Evolutionary conservation across 2,329 filamentous ascomycete species (phyloP).

Genomic region (Fusarium virguliforme): DNA sequence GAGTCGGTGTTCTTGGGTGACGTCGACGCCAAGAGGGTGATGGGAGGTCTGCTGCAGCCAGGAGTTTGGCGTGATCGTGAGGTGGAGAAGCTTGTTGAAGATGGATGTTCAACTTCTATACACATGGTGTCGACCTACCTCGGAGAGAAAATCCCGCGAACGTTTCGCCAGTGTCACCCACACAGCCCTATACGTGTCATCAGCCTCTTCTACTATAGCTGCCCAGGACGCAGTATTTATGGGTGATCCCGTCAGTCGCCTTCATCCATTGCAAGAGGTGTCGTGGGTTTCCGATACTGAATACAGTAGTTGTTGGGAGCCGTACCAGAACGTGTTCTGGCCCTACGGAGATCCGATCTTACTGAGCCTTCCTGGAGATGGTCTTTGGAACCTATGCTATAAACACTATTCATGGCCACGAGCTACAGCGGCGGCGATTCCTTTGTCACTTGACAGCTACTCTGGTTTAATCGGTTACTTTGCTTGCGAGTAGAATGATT

Average conservation of each 20-base stretch:
- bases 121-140: background rate
- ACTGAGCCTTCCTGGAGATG: background rate
- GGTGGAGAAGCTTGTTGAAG: background rate
- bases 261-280: background rate
- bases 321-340: background rate
- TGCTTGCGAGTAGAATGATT: no score
- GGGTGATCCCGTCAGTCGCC: background rate
- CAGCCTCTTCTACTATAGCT: background rate
- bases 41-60: background rate
- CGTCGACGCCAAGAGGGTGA: background rate
- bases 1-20: background rate
- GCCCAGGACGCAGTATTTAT: background rate
- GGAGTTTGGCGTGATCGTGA: conserved; percentile 5
- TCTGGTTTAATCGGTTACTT: no score
- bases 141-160: background rate
- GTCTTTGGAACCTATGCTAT: background rate
- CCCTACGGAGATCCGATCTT: background rate
- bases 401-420: background rate
- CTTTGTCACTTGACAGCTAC: background rate
- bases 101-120: conserved; percentile 6
- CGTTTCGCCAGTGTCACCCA: background rate
- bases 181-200: background rate
- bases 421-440: background rate
- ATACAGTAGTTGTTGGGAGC: background rate
- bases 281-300: background rate